Conservation (phyloP, 2,329 filamentous ascomycete genomes). For the Claviceps pusilla region DNA sequence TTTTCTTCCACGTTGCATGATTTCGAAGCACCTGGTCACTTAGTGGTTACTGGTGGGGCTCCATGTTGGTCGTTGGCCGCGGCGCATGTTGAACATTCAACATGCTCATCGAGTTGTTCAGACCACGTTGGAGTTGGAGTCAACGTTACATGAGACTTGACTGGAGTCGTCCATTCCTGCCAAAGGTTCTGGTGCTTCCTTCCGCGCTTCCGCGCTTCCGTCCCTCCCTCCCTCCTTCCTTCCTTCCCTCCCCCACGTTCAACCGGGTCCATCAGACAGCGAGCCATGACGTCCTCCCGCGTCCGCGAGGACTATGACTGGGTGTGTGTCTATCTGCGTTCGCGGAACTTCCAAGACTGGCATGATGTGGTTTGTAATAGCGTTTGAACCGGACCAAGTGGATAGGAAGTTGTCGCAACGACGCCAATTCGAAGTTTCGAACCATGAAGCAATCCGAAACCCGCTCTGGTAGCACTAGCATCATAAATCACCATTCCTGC, state of each 20-base stretch:
- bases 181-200: neutral
- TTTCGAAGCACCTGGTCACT: too few relatives aligned
- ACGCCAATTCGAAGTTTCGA: neutral
- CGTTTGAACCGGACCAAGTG: neutral
- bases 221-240: neutral
- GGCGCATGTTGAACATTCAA: too few relatives aligned
- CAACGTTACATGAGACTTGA: conserved; percentile 7
- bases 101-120: neutral
- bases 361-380: neutral
- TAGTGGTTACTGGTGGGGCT: neutral
- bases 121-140: conserved; percentile 1
- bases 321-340: neutral
- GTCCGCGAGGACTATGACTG: neutral
- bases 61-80: neutral
- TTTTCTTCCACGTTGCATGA: neutral
- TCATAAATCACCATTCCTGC: neutral
- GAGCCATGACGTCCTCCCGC: neutral
- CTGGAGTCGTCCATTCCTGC: neutral
- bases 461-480: neutral
- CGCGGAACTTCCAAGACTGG: neutral
- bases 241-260: neutral
- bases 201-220: neutral
- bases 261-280: neutral
- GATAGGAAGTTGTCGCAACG: neutral
- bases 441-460: neutral